These are phyloP conservation scores for Rhizoclosmatium globosum DNA, from an alignment of 192 early-diverging fungal genomes.

Conservation along the genomic window DNA sequence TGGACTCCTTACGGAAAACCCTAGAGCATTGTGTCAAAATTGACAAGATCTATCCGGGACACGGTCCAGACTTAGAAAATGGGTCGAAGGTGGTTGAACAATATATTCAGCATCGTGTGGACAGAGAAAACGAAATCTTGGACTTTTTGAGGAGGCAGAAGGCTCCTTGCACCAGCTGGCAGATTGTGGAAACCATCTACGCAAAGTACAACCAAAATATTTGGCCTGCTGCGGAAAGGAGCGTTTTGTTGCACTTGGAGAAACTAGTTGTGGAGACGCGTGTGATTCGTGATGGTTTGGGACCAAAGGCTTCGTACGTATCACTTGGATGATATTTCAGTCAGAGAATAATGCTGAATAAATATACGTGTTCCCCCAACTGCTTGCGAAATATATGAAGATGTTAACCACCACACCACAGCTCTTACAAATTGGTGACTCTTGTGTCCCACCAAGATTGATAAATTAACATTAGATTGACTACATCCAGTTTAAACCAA, in stretches of 20 bases:
- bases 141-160: neutral
- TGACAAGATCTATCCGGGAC: conserved; percentile 71
- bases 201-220: neutral
- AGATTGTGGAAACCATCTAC: conserved; percentile 32
- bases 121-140: conserved; percentile 78
- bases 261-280: conserved; percentile 20
- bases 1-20: conserved; percentile 69
- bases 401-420: no score
- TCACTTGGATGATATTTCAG: no score
- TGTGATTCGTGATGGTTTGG: neutral
- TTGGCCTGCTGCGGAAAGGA: conserved; percentile 28
- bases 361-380: no score
- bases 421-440: no score
- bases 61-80: conserved; percentile 79
- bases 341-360: no score
- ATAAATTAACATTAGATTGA: no score
- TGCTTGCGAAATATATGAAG: no score
- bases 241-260: conserved; percentile 22
- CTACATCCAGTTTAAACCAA: no score
- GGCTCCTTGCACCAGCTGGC: neutral
- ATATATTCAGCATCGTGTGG: conserved; percentile 80
- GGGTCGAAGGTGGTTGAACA: conserved; percentile 69
- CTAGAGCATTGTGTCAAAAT: conserved; percentile 46
- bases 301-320: no score
- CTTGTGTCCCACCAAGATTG: no score